Base-by-base conservation (phyloP, 805 yeast genomes). In the Candida awuae region DNA sequence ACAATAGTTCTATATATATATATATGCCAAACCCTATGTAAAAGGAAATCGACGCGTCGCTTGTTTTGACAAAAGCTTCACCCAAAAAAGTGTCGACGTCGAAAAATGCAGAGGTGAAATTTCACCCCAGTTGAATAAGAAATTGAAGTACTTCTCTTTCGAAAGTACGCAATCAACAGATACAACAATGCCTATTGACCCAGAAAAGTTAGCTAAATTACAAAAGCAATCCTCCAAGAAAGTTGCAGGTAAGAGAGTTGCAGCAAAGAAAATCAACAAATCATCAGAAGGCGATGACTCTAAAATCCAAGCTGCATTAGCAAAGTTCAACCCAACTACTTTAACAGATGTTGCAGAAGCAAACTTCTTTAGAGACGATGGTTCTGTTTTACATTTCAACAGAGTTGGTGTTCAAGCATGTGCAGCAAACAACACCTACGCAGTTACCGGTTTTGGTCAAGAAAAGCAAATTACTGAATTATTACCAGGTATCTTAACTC, bases 331-430 rank as follows among this genome's bases (percentile, higher is more conserved):
- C 67, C 94, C 88, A 51, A 84, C 82, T 67, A 82, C 86, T 57
- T 69, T 90, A 55, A 87, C 83, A 52, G 86, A 84, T 58, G 80
- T 90, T 58, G 94, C 86, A 65, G 97, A 90, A 73, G 97, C 95
- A 59, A 90, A 88, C 78, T 84, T 90, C 75, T 88, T 92, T 84
- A 83, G 75, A 67, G 95, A 86, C 50, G 96, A 90, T 66, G 97
- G 97, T 62, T 82, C 80, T 62, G 96, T 92, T 50, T 71, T 90
- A 67, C 96, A 90, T 73, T 86, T 92, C 77, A 79, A 84, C 75
- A 82, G 92, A 67, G 96, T 92, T 52, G 94, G 92, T 69, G 92
- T 88, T 50, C 97, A 90, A 73, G 84, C 84, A 54, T 86, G 96
- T 56, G 79, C 84, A 56, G 81, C 80, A 58, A 72, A 81, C 74